These are phyloP conservation scores for Carallia pectinifolia DNA, from an alignment of 345 rosid species.

Conservation along the genomic window DNA sequence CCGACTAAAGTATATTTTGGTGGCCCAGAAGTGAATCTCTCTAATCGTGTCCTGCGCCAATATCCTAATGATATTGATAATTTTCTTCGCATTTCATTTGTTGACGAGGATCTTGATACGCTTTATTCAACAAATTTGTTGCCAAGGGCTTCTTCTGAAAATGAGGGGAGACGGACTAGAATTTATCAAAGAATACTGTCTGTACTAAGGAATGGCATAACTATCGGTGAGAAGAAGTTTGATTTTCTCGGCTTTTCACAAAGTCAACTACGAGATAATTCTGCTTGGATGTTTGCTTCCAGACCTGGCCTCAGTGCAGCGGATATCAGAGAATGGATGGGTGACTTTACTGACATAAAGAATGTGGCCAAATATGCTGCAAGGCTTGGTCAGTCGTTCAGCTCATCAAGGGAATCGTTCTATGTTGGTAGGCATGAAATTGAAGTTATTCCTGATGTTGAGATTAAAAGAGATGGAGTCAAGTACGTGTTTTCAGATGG, in stretches of 20 bases:
- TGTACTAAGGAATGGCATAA: conserved; percentile 44
- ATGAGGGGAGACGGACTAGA: conserved; percentile 19
- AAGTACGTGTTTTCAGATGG: conserved; percentile 45
- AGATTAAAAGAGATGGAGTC: conserved; percentile 12
- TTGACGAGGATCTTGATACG: conserved; percentile 47
- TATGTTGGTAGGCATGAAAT: conserved; percentile 33
- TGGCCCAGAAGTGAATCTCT: conserved; percentile 55
- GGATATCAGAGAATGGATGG: conserved; percentile 44
- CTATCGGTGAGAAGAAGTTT: conserved; percentile 34
- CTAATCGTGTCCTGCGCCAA: conserved; percentile 47
- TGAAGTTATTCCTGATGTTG: conserved; percentile 48
- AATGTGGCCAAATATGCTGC: conserved; percentile 61
- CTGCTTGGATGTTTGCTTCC: conserved; percentile 71
- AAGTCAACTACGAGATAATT: conserved; percentile 49
- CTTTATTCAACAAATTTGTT: conserved; percentile 28
- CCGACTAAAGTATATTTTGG: conserved; percentile 48
- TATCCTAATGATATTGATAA: conserved; percentile 36
- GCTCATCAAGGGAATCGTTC: conserved; percentile 52
- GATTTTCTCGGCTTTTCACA: conserved; percentile 63
- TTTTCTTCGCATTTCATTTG: conserved; percentile 49
- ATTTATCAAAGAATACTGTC: conserved; percentile 44
- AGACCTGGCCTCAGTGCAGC: conserved; percentile 36
- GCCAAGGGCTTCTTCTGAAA: conserved; percentile 4
- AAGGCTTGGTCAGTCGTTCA: conserved; percentile 50
- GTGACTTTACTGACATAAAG: conserved; percentile 35